Evolutionary conservation across 1,139 yeast genomes (phyloP).

Genomic region (Blastobotrys capitulatus): DNA sequence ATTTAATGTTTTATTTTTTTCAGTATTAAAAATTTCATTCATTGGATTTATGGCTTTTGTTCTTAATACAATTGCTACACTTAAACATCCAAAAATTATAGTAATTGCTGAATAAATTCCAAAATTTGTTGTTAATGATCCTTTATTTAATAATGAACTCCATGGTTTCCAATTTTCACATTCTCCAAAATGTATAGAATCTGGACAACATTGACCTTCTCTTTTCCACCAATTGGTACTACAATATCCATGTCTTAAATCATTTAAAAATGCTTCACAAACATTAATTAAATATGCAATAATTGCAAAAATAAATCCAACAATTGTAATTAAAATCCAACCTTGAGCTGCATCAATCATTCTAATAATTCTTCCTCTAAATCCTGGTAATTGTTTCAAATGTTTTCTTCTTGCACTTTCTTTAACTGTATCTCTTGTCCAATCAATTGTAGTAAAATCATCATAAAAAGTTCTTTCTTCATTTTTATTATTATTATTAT

Average conservation of each 20-base stretch:
- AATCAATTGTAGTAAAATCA: slow-evolving; percentile 66
- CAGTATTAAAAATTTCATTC: slow-evolving; percentile 2
- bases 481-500: not conserved
- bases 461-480: slow-evolving; percentile 37
- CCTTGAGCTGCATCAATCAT: slow-evolving; percentile 36
- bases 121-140: slow-evolving; percentile 10
- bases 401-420: slow-evolving; percentile 45
- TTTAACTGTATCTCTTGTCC: slow-evolving; percentile 50
- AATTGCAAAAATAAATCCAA: slow-evolving; percentile 46
- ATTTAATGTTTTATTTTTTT: not conserved
- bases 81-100: slow-evolving; percentile 40
- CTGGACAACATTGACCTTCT: slow-evolving; percentile 43
- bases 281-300: slow-evolving; percentile 51
- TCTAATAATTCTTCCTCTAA: slow-evolving; percentile 33
- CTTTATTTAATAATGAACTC: slow-evolving; percentile 31
- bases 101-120: slow-evolving; percentile 40
- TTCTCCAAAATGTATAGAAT: slow-evolving; percentile 19
- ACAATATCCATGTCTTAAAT: slow-evolving; percentile 53
- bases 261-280: slow-evolving; percentile 47
- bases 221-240: slow-evolving; percentile 43
- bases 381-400: slow-evolving; percentile 34
- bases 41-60: slow-evolving; percentile 41
- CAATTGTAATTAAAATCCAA: slow-evolving; percentile 48
- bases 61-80: slow-evolving; percentile 46
- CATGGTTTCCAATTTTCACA: slow-evolving; percentile 48